Conservation (phyloP, 2,329 filamentous ascomycete species). For the Elsinoe perseae region DNA sequence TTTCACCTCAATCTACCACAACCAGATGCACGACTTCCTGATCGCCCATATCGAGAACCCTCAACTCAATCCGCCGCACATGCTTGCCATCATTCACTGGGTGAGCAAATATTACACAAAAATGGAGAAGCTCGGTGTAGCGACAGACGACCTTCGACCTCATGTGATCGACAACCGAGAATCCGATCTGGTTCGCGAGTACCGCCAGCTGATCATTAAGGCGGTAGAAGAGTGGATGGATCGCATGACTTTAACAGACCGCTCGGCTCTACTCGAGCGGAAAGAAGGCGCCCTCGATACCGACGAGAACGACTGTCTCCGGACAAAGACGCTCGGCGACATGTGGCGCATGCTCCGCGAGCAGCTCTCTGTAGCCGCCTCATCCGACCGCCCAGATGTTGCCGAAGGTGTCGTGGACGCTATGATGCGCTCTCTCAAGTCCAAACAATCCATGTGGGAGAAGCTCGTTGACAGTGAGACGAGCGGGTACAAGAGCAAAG, state of each 20-base stretch:
- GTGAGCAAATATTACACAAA: slow-evolving; percentile 93
- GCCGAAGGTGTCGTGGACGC: slow-evolving; percentile 92
- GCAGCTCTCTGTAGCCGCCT: slow-evolving; percentile 76
- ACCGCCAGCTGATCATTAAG: slow-evolving; percentile 88
- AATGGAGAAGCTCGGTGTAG: slow-evolving; percentile 82
- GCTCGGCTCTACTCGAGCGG: slow-evolving; percentile 70
- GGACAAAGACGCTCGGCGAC: slow-evolving; percentile 83
- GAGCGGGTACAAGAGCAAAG: slow-evolving; percentile 56
- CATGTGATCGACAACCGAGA: slow-evolving; percentile 88
- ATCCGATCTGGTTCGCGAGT: slow-evolving; percentile 83
- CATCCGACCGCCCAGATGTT: slow-evolving; percentile 80
- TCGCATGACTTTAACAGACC: slow-evolving; percentile 76
- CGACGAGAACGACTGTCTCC: slow-evolving; percentile 83
- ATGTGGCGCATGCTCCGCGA: slow-evolving; percentile 98
- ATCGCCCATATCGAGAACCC: slow-evolving; percentile 74
- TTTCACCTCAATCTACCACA: slow-evolving; percentile 85
- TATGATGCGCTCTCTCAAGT: slow-evolving; percentile 82
- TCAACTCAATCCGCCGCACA: slow-evolving; percentile 74
- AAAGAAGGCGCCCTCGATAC: slow-evolving; percentile 73
- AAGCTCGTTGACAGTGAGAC: slow-evolving; percentile 81
- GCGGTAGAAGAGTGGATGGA: slow-evolving; percentile 98
- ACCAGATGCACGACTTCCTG: slow-evolving; percentile 91
- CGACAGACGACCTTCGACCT: slow-evolving; percentile 66
- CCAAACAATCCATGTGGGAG: slow-evolving; percentile 79
- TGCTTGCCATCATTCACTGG: slow-evolving; percentile 89